phyloP scores from a whole-genome alignment of 2,329 filamentous ascomycete species.

The Myriangium duriaei region DNA sequence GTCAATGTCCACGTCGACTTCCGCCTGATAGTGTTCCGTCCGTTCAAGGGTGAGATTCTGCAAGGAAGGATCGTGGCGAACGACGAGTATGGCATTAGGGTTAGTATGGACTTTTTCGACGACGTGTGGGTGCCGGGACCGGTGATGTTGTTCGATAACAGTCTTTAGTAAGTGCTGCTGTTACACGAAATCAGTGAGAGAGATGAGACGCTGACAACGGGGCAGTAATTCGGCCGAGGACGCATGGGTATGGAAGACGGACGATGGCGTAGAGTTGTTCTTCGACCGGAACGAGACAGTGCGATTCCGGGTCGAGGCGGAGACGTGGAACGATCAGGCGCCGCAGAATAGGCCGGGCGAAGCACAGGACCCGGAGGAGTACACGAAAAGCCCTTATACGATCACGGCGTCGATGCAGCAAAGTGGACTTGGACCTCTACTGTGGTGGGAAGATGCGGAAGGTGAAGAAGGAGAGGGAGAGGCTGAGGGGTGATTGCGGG shows the following conservation, averaged over 20 bases:
- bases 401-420: slow-evolving; percentile 43
- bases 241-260: slow-evolving; percentile 73
- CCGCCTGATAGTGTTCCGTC: slow-evolving; percentile 82
- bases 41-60: slow-evolving; percentile 89
- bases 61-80: slow-evolving; percentile 70
- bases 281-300: slow-evolving; percentile 87
- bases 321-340: slow-evolving; percentile 84
- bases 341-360: slow-evolving; percentile 53
- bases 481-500: slow-evolving; percentile 2
- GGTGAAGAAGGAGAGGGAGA: slow-evolving; percentile 5
- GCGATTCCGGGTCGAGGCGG: slow-evolving; percentile 70
- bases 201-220: slow-evolving; percentile 16
- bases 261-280: slow-evolving; percentile 56
- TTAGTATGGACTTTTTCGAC: slow-evolving; percentile 85
- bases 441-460: slow-evolving; percentile 29
- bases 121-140: slow-evolving; percentile 67
- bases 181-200: no score
- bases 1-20: slow-evolving; percentile 82
- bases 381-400: slow-evolving; percentile 57
- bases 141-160: slow-evolving; percentile 60
- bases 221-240: slow-evolving; percentile 40
- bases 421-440: slow-evolving; percentile 33
- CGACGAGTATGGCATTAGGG: slow-evolving; percentile 61
- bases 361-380: slow-evolving; percentile 46
- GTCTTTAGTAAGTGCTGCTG: slow-evolving; percentile 51